Evolutionary conservation across 441 rosid genomes (phyloP), one percentile per base, ranked within the genome.

Genomic region (Syzygium syzygioides): DNA sequence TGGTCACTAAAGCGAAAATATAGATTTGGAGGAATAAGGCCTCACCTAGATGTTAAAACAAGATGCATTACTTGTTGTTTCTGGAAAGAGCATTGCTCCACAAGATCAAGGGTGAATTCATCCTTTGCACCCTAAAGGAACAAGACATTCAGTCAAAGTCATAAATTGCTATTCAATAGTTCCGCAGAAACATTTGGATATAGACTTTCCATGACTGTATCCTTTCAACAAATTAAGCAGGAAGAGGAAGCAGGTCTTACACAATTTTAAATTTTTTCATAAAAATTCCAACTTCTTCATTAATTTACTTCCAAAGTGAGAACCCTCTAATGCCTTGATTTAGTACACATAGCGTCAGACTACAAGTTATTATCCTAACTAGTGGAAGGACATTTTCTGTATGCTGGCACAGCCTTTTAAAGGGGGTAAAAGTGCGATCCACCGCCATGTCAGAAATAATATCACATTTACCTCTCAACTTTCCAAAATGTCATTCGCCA

Each of bases 81-180:
- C 93, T 97, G 99, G 95, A 97, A 98, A 32, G 99, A 95, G 92
- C 99, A 98, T 87, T 98, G 99, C 92, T 98, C 99, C 86, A 98
- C 99, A 85, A 98, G 99, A 94, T 98, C 99, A 90, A 98, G 98
- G 62, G 99, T 96, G 91, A 98, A 97, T 93, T 98, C 99, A 90
- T 96, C 97, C 92, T 92, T 95, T 85, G 95, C 99, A 86, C 93
- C 98, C 99, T 97, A 90, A 90, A 90, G 91, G 55, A 90, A 85
- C 62, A 90, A 87, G 3, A 25, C 84, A 79, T 25, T 53, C 84
- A 79, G 53, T 48, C 15, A 25, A 64, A 79, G 84, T 79, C 84
- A 79, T n/a, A 79, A 45, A 71, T 71, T 71, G n/a, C 83, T 2
- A 2, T 20, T 71, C 52, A 23, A 71, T 37, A 37, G 50, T 71